Evolutionary conservation across 139 green algal species (phyloP).

Genomic region (Mesostigma viride): DNA sequence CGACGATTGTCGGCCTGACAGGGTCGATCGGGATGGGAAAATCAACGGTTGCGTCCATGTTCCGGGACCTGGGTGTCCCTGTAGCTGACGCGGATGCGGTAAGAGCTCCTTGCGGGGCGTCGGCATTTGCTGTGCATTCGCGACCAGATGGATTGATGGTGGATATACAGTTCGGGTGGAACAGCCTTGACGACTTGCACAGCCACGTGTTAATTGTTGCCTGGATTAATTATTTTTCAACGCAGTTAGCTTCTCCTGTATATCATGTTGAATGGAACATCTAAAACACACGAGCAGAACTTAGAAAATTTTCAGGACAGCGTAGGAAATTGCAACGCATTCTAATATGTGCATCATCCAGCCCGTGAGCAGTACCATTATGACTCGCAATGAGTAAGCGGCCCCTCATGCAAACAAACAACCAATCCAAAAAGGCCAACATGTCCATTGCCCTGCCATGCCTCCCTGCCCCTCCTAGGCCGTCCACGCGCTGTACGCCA

Average conservation of each 20-base stretch:
- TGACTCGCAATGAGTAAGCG: background rate
- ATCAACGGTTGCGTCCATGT: conserved; percentile 45
- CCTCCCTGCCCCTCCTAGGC: conserved; percentile 20
- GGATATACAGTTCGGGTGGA: background rate
- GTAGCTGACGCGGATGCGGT: conserved; percentile 23
- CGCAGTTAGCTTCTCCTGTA: too few species aligned
- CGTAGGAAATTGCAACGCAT: too few species aligned
- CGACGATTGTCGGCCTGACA: conserved; percentile 22
- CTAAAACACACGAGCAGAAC: too few species aligned
- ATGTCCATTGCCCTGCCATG: background rate
- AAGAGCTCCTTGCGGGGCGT: too few species aligned
- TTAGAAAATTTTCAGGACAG: too few species aligned
- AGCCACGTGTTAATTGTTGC: too few species aligned
- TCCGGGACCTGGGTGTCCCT: conserved; percentile 38
- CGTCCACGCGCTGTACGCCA: conserved; percentile 53
- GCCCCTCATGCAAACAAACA: background rate
- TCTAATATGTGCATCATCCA: too few species aligned
- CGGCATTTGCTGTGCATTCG: background rate
- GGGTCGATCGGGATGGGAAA: conserved; percentile 54
- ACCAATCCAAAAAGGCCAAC: background rate
- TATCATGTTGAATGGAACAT: too few species aligned
- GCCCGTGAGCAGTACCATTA: too few species aligned
- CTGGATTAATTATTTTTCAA: too few species aligned
- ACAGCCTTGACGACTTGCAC: background rate
- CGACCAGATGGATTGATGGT: background rate